A percentile compares a stretch with the other conserved stretches of the same genome.
phyloP scores from a whole-genome alignment of 2,329 filamentous ascomycete species.

The Podosphaera fusca region DNA sequence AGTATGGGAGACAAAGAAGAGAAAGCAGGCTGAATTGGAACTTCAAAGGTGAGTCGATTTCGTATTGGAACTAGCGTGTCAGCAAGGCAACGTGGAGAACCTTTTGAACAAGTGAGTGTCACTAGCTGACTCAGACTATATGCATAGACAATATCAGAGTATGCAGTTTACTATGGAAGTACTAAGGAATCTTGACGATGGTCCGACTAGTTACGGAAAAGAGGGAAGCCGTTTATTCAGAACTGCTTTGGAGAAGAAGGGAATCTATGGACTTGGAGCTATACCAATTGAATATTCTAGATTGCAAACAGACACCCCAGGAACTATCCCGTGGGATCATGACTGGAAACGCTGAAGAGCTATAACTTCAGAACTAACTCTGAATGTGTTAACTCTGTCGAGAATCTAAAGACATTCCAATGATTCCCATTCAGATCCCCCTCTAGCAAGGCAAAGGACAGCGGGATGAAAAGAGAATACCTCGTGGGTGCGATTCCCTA shows the following conservation, averaged over 20 bases:
- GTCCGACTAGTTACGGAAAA: slow-evolving; percentile 19
- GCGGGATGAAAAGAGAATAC: too few relatives aligned
- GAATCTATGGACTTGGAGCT: slow-evolving; percentile 45
- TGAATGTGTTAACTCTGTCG: too few relatives aligned
- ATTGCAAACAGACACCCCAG: slow-evolving; percentile 63
- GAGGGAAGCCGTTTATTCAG: slow-evolving; percentile 57
- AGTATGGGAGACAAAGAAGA: slow-evolving; percentile 49
- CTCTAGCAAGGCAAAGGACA: too few relatives aligned
- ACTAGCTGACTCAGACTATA: not conserved
- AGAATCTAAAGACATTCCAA: too few relatives aligned
- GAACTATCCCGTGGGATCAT: slow-evolving; percentile 70
- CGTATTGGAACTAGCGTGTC: not conserved
- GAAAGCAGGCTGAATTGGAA: slow-evolving; percentile 39
- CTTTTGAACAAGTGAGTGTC: not conserved
- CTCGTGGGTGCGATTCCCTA: too few relatives aligned
- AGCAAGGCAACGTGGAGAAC: too few relatives aligned
- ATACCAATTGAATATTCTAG: slow-evolving; percentile 84
- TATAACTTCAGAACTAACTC: too few relatives aligned
- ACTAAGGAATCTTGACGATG: slow-evolving; percentile 1
- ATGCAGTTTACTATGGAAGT: slow-evolving; percentile 1
- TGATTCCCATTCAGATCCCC: too few relatives aligned
- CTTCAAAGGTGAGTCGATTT: slow-evolving; percentile 32
- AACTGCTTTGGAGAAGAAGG: slow-evolving; percentile 77
- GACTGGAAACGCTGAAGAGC: slow-evolving; percentile 46
- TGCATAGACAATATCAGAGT: not conserved